These are phyloP conservation scores for Globisporangium solare DNA, from an alignment of 352 stramenopile species.

Conservation along the genomic window DNA sequence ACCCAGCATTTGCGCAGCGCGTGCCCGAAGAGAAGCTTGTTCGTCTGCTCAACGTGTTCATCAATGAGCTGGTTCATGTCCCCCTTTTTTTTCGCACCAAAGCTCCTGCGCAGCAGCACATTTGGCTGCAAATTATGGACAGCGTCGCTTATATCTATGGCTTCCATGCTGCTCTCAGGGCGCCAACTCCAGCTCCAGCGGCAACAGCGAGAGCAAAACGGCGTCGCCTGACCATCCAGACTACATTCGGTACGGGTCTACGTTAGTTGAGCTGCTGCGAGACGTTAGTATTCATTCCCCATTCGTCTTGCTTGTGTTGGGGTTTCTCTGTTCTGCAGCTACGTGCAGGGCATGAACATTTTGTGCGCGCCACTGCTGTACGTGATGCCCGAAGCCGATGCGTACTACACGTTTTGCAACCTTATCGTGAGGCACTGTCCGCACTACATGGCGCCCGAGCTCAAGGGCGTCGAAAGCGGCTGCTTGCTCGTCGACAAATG, in stretches of 20 bases:
- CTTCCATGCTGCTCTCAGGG: slow-evolving; percentile 12
- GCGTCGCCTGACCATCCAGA: slow-evolving; percentile 26
- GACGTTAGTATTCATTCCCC: neutral
- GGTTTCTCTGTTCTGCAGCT: slow-evolving; percentile 27
- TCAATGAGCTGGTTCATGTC: slow-evolving; percentile 64
- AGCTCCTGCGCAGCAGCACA: neutral
- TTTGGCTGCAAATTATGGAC: neutral
- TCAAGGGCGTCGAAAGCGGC: slow-evolving; percentile 78
- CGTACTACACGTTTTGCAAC: slow-evolving; percentile 88
- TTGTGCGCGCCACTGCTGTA: slow-evolving; percentile 89
- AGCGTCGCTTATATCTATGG: too few species aligned
- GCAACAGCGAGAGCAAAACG: slow-evolving; percentile 14
- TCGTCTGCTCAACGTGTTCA: slow-evolving; percentile 89
- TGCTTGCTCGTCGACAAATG: slow-evolving; percentile 83
- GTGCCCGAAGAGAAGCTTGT: slow-evolving; percentile 90
- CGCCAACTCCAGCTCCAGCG: slow-evolving; percentile 17
- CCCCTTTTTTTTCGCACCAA: too few species aligned
- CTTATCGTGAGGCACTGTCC: slow-evolving; percentile 86
- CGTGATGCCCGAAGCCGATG: slow-evolving; percentile 88
- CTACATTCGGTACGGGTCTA: slow-evolving; percentile 33
- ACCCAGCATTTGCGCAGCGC: slow-evolving; percentile 82
- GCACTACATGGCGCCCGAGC: slow-evolving; percentile 86
- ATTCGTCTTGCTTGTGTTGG: too few species aligned
- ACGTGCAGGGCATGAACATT: slow-evolving; percentile 94
- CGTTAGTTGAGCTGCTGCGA: neutral